These are phyloP conservation scores for Xerocomellus dryophilus DNA, from an alignment of 768 basidiomycete genomes.

Conservation along the genomic window DNA sequence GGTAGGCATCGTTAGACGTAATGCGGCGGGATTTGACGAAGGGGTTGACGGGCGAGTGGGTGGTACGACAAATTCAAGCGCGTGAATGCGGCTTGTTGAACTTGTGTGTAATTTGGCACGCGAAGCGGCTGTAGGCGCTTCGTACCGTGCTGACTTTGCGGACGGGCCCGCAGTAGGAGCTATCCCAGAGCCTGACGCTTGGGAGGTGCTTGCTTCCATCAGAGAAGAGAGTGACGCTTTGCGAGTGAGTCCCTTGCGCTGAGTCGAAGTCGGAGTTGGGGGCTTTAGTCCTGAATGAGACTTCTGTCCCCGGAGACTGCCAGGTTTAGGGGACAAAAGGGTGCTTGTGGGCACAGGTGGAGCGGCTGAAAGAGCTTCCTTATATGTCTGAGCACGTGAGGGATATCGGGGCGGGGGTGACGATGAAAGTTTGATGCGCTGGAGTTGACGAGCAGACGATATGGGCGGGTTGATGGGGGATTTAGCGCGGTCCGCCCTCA, in stretches of 20 bases:
- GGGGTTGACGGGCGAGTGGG: constrained; percentile 78
- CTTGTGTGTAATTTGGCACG: constrained; percentile 68
- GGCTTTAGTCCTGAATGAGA: constrained; percentile 81
- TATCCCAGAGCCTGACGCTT: constrained; percentile 54
- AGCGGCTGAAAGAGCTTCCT: constrained; percentile 49
- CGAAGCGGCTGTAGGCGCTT: constrained; percentile 78
- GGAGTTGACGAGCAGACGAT: constrained; percentile 66
- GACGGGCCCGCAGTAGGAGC: constrained; percentile 33
- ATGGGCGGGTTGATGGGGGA: constrained; percentile 68
- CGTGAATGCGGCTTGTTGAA: constrained; percentile 60
- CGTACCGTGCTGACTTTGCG: constrained; percentile 54
- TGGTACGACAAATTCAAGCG: constrained; percentile 64
- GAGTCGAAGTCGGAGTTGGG: constrained; percentile 62
- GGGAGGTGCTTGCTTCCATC: constrained; percentile 56
- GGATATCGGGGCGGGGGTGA: constrained; percentile 60
- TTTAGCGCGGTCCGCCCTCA: constrained; percentile 64
- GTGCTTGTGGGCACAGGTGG: constrained; percentile 50
- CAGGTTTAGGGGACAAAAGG: constrained; percentile 66
- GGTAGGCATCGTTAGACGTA: constrained; percentile 86
- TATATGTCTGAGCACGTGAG: constrained; percentile 57
- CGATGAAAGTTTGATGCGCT: constrained; percentile 64
- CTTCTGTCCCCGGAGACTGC: constrained; percentile 78
- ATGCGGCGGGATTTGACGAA: constrained; percentile 70
- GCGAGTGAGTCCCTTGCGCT: constrained; percentile 57
- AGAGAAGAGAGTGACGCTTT: constrained; percentile 80